Evolutionary conservation across 1,139 yeast genomes (phyloP).

Genomic region (Saccharomyces hybrid): DNA sequence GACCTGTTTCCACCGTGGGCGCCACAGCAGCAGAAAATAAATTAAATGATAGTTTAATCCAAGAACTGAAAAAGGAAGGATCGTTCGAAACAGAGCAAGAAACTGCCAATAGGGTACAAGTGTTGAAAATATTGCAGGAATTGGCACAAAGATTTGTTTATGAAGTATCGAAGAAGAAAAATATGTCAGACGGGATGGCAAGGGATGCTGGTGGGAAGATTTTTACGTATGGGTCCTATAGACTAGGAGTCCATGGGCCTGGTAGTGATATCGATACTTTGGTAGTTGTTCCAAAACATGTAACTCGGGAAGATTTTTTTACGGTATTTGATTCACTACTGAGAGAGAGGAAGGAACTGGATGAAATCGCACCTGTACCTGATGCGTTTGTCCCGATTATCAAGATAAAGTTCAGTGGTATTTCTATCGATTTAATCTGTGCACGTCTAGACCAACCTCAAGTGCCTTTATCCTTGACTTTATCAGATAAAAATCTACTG

Average conservation of each 20-base stretch:
- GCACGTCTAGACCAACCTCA: slow-evolving; percentile 77
- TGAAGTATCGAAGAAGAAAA: slow-evolving; percentile 65
- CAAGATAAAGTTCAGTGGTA: slow-evolving; percentile 77
- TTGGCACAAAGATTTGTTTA: slow-evolving; percentile 75
- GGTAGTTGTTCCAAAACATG: slow-evolving; percentile 93
- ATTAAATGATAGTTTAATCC: slow-evolving; percentile 66
- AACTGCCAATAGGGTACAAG: slow-evolving; percentile 70
- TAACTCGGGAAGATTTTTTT: slow-evolving; percentile 83
- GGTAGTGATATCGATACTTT: slow-evolving; percentile 96
- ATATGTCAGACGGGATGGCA: slow-evolving; percentile 97
- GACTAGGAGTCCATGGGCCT: slow-evolving; percentile 94
- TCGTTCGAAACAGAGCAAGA: slow-evolving; percentile 84
- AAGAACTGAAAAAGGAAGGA: slow-evolving; percentile 73
- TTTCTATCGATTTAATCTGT: slow-evolving; percentile 81
- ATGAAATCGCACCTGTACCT: slow-evolving; percentile 86
- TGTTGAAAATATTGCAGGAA: slow-evolving; percentile 59
- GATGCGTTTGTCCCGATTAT: slow-evolving; percentile 97
- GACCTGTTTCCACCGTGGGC: slow-evolving; percentile 75
- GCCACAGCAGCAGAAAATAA: slow-evolving; percentile 75
- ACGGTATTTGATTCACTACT: slow-evolving; percentile 63
- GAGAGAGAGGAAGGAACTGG: slow-evolving; percentile 65
- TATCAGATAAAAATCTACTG: slow-evolving; percentile 77
- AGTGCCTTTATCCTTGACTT: slow-evolving; percentile 63
- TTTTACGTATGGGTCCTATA: slow-evolving; percentile 88
- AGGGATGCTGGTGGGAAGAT: slow-evolving; percentile 94